Evolutionary conservation across 75 land plant genomes (phyloP).

Genomic region (Picea glauca): DNA sequence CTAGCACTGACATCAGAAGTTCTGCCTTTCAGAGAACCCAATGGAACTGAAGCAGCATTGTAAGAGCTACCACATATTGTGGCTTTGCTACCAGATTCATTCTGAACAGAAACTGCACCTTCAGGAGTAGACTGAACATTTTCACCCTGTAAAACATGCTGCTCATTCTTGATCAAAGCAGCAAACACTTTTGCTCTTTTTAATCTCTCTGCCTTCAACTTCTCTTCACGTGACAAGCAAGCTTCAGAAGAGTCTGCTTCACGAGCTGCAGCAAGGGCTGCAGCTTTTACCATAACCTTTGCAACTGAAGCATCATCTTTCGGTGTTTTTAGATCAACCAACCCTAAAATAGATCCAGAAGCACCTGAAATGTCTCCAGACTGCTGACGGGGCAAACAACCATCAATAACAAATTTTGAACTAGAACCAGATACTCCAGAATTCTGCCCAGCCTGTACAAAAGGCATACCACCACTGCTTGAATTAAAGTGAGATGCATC

Average conservation of each 20-base stretch:
- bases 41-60: conserved; percentile 4
- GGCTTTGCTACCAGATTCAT: conserved; percentile 7
- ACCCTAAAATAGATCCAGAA: neutral
- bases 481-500: conserved; percentile 7
- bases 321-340: neutral
- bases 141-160: conserved; percentile 3
- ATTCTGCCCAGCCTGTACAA: conserved; percentile 8
- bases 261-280: conserved; percentile 49
- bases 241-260: conserved; percentile 72
- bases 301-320: conserved; percentile 30
- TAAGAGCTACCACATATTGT: conserved; percentile 9
- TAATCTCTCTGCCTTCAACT: conserved; percentile 81
- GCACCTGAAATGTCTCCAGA: conserved; percentile 11
- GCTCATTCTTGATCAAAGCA: conserved; percentile 65
- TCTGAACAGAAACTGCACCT: conserved; percentile 1
- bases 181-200: conserved; percentile 88
- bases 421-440: conserved; percentile 4
- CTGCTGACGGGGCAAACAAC: neutral
- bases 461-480: conserved; percentile 12
- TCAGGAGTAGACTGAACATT: conserved; percentile 1
- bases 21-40: neutral
- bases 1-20: neutral
- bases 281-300: conserved; percentile 58
- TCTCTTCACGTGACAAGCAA: conserved; percentile 54
- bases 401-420: neutral